Evolutionary conservation across 2,329 filamentous ascomycete species (phyloP).

Genomic region (Capronia epimyces): DNA sequence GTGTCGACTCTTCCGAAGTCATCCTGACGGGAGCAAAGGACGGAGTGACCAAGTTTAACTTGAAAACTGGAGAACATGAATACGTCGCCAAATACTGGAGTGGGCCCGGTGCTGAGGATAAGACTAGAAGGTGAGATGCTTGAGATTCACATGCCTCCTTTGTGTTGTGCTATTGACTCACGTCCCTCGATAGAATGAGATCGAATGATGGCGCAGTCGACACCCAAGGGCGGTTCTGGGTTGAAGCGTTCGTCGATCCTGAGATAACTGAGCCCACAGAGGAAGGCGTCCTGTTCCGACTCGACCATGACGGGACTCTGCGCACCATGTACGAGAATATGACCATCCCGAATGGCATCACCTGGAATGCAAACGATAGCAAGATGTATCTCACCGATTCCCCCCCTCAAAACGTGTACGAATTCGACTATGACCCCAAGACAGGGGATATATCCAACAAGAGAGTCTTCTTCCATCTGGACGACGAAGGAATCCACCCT

Average conservation of each 20-base stretch:
- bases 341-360: conserved; percentile 77
- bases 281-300: conserved; percentile 66
- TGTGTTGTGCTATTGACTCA: neutral
- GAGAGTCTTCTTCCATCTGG: conserved; percentile 67
- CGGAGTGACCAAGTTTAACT: conserved; percentile 73
- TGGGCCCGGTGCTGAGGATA: conserved; percentile 44
- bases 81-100: conserved; percentile 56
- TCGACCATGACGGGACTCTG: conserved; percentile 57
- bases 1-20: conserved; percentile 54
- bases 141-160: conserved; percentile 5
- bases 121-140: conserved; percentile 41
- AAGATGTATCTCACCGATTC: conserved; percentile 83
- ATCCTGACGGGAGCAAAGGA: conserved; percentile 76
- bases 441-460: conserved; percentile 63
- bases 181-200: conserved; percentile 42
- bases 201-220: conserved; percentile 81
- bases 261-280: conserved; percentile 49
- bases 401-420: conserved; percentile 62
- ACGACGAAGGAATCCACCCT: conserved; percentile 57
- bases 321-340: conserved; percentile 58
- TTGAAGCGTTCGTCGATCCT: conserved; percentile 81
- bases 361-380: conserved; percentile 67
- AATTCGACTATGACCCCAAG: conserved; percentile 65
- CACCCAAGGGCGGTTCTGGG: conserved; percentile 74
- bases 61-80: conserved; percentile 50